Conservation (phyloP, 1,284 basidiomycete genomes). For the Fomitopsis pinicola region DNA sequence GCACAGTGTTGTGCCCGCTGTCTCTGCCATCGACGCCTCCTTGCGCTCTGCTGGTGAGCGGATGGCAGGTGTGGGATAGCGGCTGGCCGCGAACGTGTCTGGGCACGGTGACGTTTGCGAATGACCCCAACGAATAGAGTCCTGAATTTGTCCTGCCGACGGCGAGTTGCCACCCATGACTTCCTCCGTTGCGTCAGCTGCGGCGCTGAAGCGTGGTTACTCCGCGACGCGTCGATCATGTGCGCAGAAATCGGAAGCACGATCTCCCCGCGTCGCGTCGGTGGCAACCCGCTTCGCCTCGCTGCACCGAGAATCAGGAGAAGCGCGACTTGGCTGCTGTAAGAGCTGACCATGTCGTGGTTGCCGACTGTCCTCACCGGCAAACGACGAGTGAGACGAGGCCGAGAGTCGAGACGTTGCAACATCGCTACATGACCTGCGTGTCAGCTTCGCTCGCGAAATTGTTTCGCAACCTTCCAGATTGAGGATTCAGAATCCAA, state of each 20-base stretch:
- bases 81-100: neutral
- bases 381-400: too few relatives aligned
- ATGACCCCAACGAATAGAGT: neutral
- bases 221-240: slow-evolving; percentile 26
- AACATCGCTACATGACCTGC: too few relatives aligned
- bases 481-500: too few relatives aligned
- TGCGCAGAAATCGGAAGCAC: neutral
- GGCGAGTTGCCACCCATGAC: neutral
- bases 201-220: neutral
- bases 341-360: too few relatives aligned
- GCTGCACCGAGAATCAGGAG: too few relatives aligned
- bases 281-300: neutral
- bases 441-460: too few relatives aligned
- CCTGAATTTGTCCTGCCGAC: neutral
- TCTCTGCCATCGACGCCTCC: slow-evolving; percentile 24
- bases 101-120: neutral
- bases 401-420: too few relatives aligned
- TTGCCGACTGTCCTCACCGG: too few relatives aligned
- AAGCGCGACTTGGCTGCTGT: too few relatives aligned
- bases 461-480: too few relatives aligned
- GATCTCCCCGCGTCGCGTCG: neutral
- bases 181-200: neutral
- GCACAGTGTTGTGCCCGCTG: neutral
- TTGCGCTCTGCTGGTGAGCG: slow-evolving; percentile 7
- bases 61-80: slow-evolving; percentile 5